These are phyloP conservation scores for Penicillium chermesinum DNA, from an alignment of 495 filamentous ascomycete species.

Conservation along the genomic window DNA sequence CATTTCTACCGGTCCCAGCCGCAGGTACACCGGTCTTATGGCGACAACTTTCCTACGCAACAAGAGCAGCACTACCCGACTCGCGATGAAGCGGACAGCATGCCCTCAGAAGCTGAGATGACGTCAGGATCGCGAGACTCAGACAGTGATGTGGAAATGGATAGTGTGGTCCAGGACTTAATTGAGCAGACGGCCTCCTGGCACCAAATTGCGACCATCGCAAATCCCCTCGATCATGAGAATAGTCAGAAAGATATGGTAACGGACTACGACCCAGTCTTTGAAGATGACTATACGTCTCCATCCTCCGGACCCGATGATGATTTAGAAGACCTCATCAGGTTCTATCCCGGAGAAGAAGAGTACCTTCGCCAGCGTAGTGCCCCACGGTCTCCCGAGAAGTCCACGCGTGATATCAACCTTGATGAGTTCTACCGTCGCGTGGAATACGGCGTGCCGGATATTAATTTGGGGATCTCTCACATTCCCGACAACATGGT, in stretches of 20 bases:
- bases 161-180: constrained; percentile 16
- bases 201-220: constrained; percentile 19
- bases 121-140: constrained; percentile 3
- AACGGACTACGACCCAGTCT: constrained; percentile 26
- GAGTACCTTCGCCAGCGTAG: constrained; percentile 18
- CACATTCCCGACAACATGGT: constrained; percentile 1
- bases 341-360: constrained; percentile 35
- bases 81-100: constrained; percentile 9
- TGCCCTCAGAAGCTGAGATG: constrained; percentile 14
- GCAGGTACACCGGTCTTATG: constrained; percentile 1
- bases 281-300: constrained; percentile 12
- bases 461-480: constrained; percentile 7
- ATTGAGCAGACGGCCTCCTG: constrained; percentile 12
- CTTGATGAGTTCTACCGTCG: constrained; percentile 33
- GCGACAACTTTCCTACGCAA: neutral
- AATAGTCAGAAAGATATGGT: constrained; percentile 18
- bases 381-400: constrained; percentile 2
- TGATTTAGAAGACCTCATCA: constrained; percentile 31
- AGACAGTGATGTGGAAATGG: constrained; percentile 18
- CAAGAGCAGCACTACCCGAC: neutral
- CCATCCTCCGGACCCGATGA: constrained; percentile 16
- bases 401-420: constrained; percentile 22
- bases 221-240: constrained; percentile 18
- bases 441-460: constrained; percentile 18
- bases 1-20: neutral